A percentile compares a stretch with the other conserved stretches of the same genome.
These are phyloP conservation scores for Populus trichocarpa DNA, from an alignment of 441 rosid genomes.

Conservation along the genomic window DNA sequence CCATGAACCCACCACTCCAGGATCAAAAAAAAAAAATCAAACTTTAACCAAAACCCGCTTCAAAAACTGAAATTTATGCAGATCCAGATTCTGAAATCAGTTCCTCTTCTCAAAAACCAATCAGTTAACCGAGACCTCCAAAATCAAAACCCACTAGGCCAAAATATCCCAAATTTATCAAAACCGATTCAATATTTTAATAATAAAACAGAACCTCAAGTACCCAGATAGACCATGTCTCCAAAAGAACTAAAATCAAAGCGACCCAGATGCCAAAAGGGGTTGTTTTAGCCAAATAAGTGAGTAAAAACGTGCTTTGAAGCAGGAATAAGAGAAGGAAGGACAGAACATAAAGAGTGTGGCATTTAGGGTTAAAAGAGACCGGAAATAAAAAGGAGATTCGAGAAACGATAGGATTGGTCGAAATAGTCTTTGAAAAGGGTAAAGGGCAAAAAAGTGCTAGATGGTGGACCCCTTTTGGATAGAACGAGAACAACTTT, in stretches of 20 bases:
- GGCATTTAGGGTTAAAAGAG: not conserved
- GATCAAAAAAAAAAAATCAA: not conserved
- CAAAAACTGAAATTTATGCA: not conserved
- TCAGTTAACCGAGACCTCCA: not conserved
- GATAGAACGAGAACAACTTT: conserved; percentile 18
- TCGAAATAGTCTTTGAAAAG: not conserved
- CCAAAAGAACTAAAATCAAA: conserved; percentile 10
- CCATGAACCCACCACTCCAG: conserved; percentile 17
- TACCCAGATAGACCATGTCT: not conserved
- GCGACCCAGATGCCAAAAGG: conserved; percentile 19
- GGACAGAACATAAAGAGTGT: not conserved
- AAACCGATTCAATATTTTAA: not conserved
- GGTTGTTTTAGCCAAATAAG: not conserved
- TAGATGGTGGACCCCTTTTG: conserved; percentile 18
- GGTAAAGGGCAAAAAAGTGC: conserved; percentile 23
- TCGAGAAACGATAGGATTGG: not conserved
- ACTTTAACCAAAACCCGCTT: conserved; percentile 6
- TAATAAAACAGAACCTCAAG: not conserved
- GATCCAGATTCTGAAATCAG: not conserved
- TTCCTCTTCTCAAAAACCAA: conserved; percentile 5
- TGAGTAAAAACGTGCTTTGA: not conserved
- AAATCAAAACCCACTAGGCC: not conserved
- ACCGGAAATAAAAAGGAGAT: conserved; percentile 1
- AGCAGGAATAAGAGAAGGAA: not conserved
- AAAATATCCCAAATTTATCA: not conserved